These are phyloP conservation scores for Epichloe typhina DNA, from an alignment of 2,329 filamentous ascomycete species.

Conservation along the genomic window DNA sequence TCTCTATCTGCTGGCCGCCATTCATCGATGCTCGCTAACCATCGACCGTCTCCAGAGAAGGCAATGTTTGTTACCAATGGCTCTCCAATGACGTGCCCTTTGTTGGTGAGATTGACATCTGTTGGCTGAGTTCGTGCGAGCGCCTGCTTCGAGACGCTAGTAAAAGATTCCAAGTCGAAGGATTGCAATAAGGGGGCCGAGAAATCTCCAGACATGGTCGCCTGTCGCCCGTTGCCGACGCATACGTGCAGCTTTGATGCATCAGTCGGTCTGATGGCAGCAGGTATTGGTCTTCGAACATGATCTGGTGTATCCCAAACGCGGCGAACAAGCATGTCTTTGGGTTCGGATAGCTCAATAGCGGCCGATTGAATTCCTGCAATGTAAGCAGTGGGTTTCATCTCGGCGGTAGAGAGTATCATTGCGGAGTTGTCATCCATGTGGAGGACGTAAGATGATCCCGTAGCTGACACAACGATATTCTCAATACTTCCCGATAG, in stretches of 20 bases:
- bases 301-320: slow-evolving; percentile 32
- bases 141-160: slow-evolving; percentile 74
- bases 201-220: slow-evolving; percentile 36
- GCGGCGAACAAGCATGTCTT: slow-evolving; percentile 39
- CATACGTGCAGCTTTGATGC: slow-evolving; percentile 54
- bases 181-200: slow-evolving; percentile 60
- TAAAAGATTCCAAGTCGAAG: slow-evolving; percentile 69
- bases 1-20: slow-evolving; percentile 69
- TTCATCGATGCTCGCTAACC: slow-evolving; percentile 85
- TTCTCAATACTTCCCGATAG: slow-evolving; percentile 74
- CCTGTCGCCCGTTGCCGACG: slow-evolving; percentile 48
- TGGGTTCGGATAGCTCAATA: slow-evolving; percentile 34
- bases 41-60: slow-evolving; percentile 68
- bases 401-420: slow-evolving; percentile 77
- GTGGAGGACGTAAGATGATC: slow-evolving; percentile 71
- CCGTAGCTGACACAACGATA: slow-evolving; percentile 65
- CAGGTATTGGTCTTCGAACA: slow-evolving; percentile 39
- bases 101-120: slow-evolving; percentile 60
- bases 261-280: slow-evolving; percentile 47
- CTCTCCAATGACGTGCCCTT: slow-evolving; percentile 58
- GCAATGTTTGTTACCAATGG: slow-evolving; percentile 65
- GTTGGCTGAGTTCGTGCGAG: slow-evolving; percentile 80
- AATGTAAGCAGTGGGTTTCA: slow-evolving; percentile 73
- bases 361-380: slow-evolving; percentile 63
- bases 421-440: slow-evolving; percentile 88